Base-by-base conservation (phyloP, 768 basidiomycete genomes). In the Hemileccinum rubropunctum region DNA sequence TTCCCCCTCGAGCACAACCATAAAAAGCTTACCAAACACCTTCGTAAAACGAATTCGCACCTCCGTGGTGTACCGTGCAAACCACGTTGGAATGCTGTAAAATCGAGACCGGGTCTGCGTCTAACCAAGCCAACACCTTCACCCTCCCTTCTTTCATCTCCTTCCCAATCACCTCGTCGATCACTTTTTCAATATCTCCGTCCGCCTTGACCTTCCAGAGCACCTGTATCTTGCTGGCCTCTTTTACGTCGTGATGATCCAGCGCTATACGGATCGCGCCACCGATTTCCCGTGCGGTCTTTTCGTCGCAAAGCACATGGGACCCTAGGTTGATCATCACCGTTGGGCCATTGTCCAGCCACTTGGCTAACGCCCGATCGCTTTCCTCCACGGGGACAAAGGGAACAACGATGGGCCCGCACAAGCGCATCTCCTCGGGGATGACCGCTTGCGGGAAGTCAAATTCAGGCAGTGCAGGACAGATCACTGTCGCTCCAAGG, bases 241-340 rank as follows among this genome's bases (percentile, higher is more conserved):
- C 32, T 12, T 37, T n/a, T 7, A 3, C 21, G 27, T 47, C 33
- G 17, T 44, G 47, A 14, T 45, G 27, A 18, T 49, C 35, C 14
- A 58, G 17, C 18, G 53, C 14, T 21, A 50, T 39, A 11, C 42
- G 38, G 32, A 58, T 47, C 18, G 56, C 51, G 15, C 35, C n/a
- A 8, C 17, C 34, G 26, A 58, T 30, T 20, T 49, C 48, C 15
- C 26, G 40, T 13, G 37, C 39, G 13, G 18, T 4, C 11, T 36
- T 39, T 6, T 21, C 42, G 21, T 57, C 37, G 8, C 45, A 45
- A 18, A 47, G 3, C 0, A 41, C 32, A 14, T 28, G 56, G 5
- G 51, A 37, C 4, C 51, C 56, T 3, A 58, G 35, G 34, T 53
- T 58, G n/a, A 58, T 33, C 51, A 53, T 26, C 18, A 53, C 45